phyloP scores from a whole-genome alignment of 139 green algal genomes.

The Penium margaritaceum region DNA sequence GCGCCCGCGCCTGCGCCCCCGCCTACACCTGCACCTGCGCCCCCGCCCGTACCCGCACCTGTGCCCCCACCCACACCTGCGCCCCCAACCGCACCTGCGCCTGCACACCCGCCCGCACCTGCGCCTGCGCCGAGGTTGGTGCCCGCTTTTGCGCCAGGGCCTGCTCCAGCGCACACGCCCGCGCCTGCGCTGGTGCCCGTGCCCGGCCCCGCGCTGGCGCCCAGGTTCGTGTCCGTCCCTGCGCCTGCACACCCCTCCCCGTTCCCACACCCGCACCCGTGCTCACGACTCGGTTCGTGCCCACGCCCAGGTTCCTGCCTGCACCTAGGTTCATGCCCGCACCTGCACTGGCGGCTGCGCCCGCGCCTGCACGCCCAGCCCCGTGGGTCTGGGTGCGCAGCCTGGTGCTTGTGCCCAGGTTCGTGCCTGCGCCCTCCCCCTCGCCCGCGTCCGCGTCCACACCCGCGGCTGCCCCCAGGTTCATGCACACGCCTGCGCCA shows the following conservation, averaged over 20 bases:
- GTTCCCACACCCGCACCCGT: background rate
- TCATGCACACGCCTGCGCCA: too few species aligned
- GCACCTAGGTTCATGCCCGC: slow-evolving; percentile 7
- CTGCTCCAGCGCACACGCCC: background rate
- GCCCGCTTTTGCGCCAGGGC: too few species aligned
- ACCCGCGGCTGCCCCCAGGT: too few species aligned
- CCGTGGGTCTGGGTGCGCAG: background rate
- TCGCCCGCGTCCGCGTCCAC: too few species aligned
- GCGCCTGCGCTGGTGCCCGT: background rate
- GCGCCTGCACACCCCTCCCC: too few species aligned
- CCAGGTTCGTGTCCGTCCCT: too few species aligned
- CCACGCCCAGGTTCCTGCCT: slow-evolving; percentile 6
- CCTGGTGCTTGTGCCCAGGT: background rate
- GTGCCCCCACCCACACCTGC: too few species aligned
- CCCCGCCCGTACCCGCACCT: too few species aligned
- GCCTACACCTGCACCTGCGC: too few species aligned
- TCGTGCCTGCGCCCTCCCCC: background rate
- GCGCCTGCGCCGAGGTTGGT: slow-evolving; percentile 4
- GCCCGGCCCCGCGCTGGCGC: too few species aligned
- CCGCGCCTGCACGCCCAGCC: background rate
- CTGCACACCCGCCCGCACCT: slow-evolving; percentile 20
- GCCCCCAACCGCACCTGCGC: too few species aligned
- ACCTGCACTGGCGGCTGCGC: background rate
- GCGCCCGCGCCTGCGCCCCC: too few species aligned
- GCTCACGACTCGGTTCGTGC: slow-evolving; percentile 33